Evolutionary conservation across 208 protist species (phyloP).

Genomic region (Vickermania ingenoplastis): DNA sequence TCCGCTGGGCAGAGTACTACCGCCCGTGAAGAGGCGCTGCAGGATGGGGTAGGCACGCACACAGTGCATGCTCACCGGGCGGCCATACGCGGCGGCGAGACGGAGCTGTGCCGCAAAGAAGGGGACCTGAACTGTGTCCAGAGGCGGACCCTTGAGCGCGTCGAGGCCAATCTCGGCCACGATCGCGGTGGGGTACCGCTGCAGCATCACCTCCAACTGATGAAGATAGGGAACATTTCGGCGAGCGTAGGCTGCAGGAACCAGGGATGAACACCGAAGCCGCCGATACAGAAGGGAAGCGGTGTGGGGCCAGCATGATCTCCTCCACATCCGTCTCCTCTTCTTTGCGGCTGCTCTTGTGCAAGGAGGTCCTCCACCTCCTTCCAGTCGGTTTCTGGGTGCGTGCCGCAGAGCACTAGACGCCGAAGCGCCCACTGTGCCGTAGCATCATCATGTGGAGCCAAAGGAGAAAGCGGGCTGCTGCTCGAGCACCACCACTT

Average conservation of each 20-base stretch:
- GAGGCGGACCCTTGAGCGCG: conserved; percentile 49
- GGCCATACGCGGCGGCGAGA: conserved; percentile 39
- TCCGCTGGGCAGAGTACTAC: not conserved
- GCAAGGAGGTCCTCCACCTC: conserved; percentile 3
- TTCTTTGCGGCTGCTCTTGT: too few species aligned
- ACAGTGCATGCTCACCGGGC: conserved; percentile 74
- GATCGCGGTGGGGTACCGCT: conserved; percentile 31
- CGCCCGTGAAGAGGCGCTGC: conserved; percentile 23
- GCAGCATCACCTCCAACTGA: conserved; percentile 27
- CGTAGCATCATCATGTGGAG: too few species aligned
- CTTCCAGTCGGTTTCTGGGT: conserved; percentile 64
- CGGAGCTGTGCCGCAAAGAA: conserved; percentile 48
- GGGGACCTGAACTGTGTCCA: conserved; percentile 18
- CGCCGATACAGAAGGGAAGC: conserved; percentile 12
- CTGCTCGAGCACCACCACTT: too few species aligned
- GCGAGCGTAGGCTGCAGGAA: conserved; percentile 20
- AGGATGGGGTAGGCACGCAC: conserved; percentile 64
- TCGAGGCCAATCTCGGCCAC: conserved; percentile 83
- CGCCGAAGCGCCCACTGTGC: too few species aligned
- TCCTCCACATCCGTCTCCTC: too few species aligned
- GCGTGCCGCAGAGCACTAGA: conserved; percentile 63
- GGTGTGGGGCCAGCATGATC: not conserved
- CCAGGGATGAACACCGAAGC: conserved; percentile 80
- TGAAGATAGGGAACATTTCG: conserved; percentile 5
- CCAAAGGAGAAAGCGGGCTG: too few species aligned